phyloP scores from a whole-genome alignment of 495 filamentous ascomycete species.

The Tuber calosporum region DNA sequence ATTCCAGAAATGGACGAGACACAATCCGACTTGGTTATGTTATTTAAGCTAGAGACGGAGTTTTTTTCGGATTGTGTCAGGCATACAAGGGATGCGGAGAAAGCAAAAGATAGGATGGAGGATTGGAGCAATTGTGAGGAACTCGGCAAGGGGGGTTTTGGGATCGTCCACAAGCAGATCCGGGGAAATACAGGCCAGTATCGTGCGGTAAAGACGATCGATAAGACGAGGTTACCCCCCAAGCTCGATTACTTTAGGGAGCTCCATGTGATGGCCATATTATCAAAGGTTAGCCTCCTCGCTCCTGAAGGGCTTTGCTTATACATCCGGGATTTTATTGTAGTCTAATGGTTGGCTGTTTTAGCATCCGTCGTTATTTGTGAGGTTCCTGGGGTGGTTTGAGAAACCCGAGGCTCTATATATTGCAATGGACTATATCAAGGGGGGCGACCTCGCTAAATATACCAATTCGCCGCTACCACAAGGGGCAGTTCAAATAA shows the following conservation, averaged over 20 bases:
- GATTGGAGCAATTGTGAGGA: no score
- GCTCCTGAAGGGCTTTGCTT: not conserved
- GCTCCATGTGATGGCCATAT: not conserved
- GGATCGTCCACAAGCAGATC: no score
- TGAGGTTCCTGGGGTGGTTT: conserved; percentile 8
- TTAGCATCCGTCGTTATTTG: conserved; percentile 9
- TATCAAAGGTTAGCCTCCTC: not conserved
- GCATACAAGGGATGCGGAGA: no score
- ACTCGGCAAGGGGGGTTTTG: no score
- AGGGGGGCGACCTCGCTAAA: conserved; percentile 4
- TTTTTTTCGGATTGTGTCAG: no score
- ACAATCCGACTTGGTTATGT: no score
- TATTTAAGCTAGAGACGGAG: no score
- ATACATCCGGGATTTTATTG: not conserved
- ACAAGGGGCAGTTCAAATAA: not conserved
- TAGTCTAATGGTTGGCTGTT: not conserved
- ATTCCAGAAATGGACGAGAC: no score
- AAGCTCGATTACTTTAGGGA: not conserved
- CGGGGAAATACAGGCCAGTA: not conserved
- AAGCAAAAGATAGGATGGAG: no score
- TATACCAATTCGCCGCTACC: not conserved
- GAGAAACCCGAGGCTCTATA: conserved; percentile 5
- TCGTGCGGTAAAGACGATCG: not conserved
- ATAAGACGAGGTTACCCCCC: not conserved
- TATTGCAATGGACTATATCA: conserved; percentile 18